phyloP scores from a whole-genome alignment of 2,329 filamentous ascomycete species.

The Colletotrichum sp. region DNA sequence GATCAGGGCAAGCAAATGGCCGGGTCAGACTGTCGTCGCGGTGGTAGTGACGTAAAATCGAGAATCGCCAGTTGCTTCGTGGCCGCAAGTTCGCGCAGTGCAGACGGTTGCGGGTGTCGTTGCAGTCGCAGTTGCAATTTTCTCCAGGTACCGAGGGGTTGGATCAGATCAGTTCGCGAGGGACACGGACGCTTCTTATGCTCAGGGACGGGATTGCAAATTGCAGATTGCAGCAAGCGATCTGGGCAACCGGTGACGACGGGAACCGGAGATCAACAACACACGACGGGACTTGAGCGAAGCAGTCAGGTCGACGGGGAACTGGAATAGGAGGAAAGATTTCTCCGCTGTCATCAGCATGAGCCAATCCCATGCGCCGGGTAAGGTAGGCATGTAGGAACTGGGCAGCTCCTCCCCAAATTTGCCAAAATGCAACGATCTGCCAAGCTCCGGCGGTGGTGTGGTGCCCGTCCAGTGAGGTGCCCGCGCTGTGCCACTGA shows the following conservation, averaged over 20 bases:
- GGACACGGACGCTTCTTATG: background rate
- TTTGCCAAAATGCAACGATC: slow-evolving; percentile 1
- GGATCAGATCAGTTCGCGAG: background rate
- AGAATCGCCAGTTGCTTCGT: background rate
- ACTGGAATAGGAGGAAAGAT: background rate
- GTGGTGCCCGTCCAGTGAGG: background rate
- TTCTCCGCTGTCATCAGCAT: background rate
- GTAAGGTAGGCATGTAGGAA: background rate
- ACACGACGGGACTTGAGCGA: background rate
- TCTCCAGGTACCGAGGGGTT: background rate
- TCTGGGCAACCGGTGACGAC: background rate
- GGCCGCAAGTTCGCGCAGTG: background rate
- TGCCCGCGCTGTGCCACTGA: background rate
- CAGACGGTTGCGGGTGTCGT: background rate
- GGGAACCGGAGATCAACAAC: background rate
- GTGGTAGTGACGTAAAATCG: background rate
- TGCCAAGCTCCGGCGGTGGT: background rate
- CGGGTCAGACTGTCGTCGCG: background rate
- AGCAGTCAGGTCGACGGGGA: background rate
- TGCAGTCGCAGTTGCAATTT: background rate
- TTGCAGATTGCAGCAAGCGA: background rate
- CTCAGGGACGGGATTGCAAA: background rate
- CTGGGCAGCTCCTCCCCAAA: background rate
- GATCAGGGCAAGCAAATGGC: background rate
- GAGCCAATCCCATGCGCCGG: background rate